Conservation (phyloP, 2,329 filamentous ascomycete species). For the Hawksworthiomyces lignivorus region DNA sequence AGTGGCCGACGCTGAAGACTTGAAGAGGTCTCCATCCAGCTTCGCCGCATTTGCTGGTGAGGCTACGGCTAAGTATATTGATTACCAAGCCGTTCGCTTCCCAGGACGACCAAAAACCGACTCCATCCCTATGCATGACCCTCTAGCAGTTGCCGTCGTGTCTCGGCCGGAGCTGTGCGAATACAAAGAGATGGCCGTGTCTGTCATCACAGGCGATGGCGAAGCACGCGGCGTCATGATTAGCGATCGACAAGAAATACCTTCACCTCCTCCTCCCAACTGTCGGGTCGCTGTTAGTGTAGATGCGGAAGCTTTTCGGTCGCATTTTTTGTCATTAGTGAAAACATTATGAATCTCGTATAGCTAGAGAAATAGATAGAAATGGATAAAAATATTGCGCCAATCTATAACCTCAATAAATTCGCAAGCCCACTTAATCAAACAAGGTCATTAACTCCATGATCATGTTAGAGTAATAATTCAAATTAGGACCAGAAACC, state of each 20-base stretch:
- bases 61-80: conserved; percentile 3
- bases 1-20: neutral
- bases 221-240: conserved; percentile 2
- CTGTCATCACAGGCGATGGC: conserved; percentile 1
- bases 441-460: too few relatives aligned
- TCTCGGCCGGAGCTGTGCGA: conserved; percentile 2
- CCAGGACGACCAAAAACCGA: neutral
- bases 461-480: too few relatives aligned
- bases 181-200: conserved; percentile 2
- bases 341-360: too few relatives aligned
- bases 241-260: conserved; percentile 1
- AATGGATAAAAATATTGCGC: too few relatives aligned
- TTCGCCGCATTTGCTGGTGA: conserved; percentile 3
- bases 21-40: neutral
- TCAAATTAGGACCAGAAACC: too few relatives aligned
- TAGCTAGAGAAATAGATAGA: too few relatives aligned
- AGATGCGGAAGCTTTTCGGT: neutral
- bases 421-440: too few relatives aligned
- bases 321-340: neutral
- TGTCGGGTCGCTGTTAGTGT: conserved; percentile 1
- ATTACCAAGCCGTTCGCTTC: conserved; percentile 2
- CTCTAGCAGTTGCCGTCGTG: conserved; percentile 3
- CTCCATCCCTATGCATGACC: conserved; percentile 3
- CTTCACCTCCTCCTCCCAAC: neutral
- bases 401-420: too few relatives aligned